A percentile compares a stretch with the other conserved stretches of the same genome.
phyloP scores from a whole-genome alignment of 1,284 basidiomycete species.

The Ceratobasidium sp. region DNA sequence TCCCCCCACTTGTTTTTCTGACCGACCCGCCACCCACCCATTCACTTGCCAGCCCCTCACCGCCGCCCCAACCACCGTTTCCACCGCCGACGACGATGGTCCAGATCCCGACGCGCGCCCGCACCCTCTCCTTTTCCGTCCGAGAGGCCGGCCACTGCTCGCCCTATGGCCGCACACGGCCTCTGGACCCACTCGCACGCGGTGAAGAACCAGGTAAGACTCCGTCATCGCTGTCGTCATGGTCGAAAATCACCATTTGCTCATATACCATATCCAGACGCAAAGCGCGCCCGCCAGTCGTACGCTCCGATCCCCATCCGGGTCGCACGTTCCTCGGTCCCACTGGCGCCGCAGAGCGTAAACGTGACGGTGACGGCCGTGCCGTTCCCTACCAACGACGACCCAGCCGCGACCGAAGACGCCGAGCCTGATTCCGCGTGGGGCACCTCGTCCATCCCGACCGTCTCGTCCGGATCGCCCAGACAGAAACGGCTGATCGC shows the following conservation, averaged over 20 bases:
- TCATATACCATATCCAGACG: conserved; percentile 5
- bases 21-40: background rate
- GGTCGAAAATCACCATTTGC: background rate
- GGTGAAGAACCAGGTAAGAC: conserved; percentile 19
- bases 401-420: conserved; percentile 4
- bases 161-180: background rate
- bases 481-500: conserved; percentile 2
- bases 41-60: background rate
- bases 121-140: conserved; percentile 32
- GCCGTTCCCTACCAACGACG: conserved; percentile 18
- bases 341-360: conserved; percentile 25
- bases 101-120: conserved; percentile 30
- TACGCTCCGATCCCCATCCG: background rate
- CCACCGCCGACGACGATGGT: no score
- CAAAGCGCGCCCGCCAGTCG: conserved; percentile 31
- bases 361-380: conserved; percentile 21
- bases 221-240: background rate
- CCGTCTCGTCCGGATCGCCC: background rate
- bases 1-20: background rate
- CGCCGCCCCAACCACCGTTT: background rate
- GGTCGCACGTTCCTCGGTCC: background rate
- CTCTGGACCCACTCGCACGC: conserved; percentile 6
- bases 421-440: background rate
- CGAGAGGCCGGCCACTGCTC: background rate
- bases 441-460: background rate